Evolutionary conservation across 345 rosid genomes (phyloP).

Genomic region (Citrus sp.): DNA sequence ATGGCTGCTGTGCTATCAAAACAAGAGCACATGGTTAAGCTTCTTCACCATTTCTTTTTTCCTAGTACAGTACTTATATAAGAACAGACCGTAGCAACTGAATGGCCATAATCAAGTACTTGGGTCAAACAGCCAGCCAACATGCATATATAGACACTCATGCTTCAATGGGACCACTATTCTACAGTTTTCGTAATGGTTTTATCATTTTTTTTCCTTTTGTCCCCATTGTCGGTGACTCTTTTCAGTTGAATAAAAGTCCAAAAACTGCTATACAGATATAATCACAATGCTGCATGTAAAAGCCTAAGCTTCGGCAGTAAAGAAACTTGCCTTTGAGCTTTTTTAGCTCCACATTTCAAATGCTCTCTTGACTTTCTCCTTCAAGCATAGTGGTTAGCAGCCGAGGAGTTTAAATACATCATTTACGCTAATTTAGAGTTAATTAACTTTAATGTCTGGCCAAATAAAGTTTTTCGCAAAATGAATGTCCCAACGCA

Average conservation of each 20-base stretch:
- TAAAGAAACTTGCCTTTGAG: conserved; percentile 14
- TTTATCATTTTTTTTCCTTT: conserved; percentile 24
- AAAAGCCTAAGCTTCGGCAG: conserved; percentile 9
- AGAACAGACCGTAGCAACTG: conserved; percentile 9
- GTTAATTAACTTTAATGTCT: too few species aligned
- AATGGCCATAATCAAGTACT: conserved; percentile 11
- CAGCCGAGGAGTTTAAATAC: not conserved
- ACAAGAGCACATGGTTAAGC: not conserved
- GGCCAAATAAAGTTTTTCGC: not conserved
- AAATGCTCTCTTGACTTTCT: conserved; percentile 13
- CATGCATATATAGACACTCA: conserved; percentile 15
- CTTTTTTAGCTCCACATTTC: conserved; percentile 22
- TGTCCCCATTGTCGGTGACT: conserved; percentile 35
- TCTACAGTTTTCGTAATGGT: conserved; percentile 19
- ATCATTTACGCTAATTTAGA: not conserved
- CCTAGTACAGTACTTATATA: not conserved
- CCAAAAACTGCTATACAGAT: not conserved
- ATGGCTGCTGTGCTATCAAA: not conserved
- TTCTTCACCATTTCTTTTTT: not conserved
- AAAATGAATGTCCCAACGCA: not conserved
- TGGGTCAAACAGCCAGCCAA: conserved; percentile 27
- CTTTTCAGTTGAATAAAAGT: not conserved
- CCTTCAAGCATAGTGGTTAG: conserved; percentile 2
- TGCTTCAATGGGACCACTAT: conserved; percentile 33
- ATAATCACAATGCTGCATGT: conserved; percentile 25